A percentile compares a stretch with the other conserved stretches of the same genome.
phyloP scores from a whole-genome alignment of 257 asterid species.

The Ehretia macrophylla region DNA sequence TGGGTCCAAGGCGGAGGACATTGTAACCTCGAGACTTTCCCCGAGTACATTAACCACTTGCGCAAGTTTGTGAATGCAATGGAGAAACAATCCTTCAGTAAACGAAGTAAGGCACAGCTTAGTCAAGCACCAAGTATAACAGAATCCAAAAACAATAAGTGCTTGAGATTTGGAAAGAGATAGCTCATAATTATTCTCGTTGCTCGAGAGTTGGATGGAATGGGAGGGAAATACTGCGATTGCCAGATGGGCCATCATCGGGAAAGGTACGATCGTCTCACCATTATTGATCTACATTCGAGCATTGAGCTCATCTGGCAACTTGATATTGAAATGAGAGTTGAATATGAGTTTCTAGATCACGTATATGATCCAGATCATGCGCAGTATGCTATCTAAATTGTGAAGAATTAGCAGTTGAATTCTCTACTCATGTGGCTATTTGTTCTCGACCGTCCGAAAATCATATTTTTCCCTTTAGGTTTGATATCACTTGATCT shows the following conservation, averaged over 20 bases:
- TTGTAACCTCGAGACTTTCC: constrained; percentile 92
- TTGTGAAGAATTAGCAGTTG: no score
- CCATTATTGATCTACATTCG: no score
- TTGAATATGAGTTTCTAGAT: no score
- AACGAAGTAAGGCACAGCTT: constrained; percentile 35
- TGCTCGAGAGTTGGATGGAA: constrained; percentile 1
- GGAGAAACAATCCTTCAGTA: constrained; percentile 84
- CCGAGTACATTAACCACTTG: constrained; percentile 82
- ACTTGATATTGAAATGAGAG: no score
- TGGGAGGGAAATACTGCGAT: background rate
- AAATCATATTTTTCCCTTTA: no score
- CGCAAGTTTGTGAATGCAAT: constrained; percentile 71
- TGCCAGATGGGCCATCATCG: constrained; percentile 3
- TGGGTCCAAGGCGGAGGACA: constrained; percentile 99
- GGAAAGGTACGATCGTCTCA: background rate
- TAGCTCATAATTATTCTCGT: constrained; percentile 12
- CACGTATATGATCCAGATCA: no score
- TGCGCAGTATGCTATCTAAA: no score
- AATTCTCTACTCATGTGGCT: no score
- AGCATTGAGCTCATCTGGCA: no score
- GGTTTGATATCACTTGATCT: background rate
- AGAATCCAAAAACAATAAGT: constrained; percentile 61
- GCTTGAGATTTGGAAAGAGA: constrained; percentile 74
- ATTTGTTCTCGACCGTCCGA: no score
- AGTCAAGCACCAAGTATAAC: constrained; percentile 30